Conservation (phyloP, 192 early-diverging fungal species). For the Backusella westeae region DNA sequence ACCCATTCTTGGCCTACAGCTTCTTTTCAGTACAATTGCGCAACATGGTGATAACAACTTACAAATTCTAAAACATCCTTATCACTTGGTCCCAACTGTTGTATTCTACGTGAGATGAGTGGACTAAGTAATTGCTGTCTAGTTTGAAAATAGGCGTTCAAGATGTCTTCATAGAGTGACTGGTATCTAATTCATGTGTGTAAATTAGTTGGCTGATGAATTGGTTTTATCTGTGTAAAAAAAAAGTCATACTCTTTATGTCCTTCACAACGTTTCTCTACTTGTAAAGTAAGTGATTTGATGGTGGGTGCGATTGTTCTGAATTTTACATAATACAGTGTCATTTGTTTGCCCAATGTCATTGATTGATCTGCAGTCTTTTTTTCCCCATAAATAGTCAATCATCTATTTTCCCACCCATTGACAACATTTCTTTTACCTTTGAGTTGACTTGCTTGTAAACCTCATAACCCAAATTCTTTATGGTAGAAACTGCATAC, state of each 20-base stretch:
- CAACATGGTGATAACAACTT: slow-evolving; percentile 16
- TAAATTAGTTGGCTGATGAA: not conserved
- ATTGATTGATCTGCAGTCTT: slow-evolving; percentile 35
- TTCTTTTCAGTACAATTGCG: not conserved
- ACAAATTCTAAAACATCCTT: slow-evolving; percentile 57
- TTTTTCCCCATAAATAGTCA: slow-evolving; percentile 7
- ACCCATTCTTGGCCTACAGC: slow-evolving; percentile 69
- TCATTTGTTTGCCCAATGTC: slow-evolving; percentile 26
- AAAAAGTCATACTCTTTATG: slow-evolving; percentile 63
- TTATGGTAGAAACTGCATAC: slow-evolving; percentile 72
- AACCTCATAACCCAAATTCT: slow-evolving; percentile 60
- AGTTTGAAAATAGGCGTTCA: slow-evolving; percentile 70
- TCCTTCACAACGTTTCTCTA: slow-evolving; percentile 67
- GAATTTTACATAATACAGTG: slow-evolving; percentile 81
- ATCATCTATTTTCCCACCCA: not conserved
- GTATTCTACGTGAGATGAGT: slow-evolving; percentile 61
- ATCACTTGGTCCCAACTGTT: slow-evolving; percentile 50
- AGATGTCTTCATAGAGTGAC: slow-evolving; percentile 73
- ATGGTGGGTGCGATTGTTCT: slow-evolving; percentile 61
- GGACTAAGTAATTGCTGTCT: slow-evolving; percentile 68
- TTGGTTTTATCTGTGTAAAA: not conserved
- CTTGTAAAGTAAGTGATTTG: slow-evolving; percentile 63
- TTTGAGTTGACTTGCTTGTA: slow-evolving; percentile 51
- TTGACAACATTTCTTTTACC: slow-evolving; percentile 11
- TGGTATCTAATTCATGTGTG: slow-evolving; percentile 46